Conservation (phyloP, 768 basidiomycete genomes). For the Rhizopogon vinicolor region DNA sequence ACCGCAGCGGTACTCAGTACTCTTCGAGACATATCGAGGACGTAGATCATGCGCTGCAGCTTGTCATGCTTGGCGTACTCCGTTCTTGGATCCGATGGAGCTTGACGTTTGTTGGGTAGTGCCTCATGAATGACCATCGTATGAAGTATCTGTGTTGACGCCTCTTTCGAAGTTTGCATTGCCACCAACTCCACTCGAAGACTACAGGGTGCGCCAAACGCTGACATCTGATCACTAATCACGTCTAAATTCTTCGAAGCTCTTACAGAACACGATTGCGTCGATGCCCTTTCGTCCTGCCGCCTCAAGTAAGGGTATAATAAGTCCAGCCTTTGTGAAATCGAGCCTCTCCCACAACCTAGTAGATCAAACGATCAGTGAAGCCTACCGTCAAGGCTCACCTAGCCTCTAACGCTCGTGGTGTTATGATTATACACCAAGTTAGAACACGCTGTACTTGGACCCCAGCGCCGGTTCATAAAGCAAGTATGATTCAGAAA, state of each 20-base stretch:
- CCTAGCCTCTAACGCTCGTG: conserved; percentile 53
- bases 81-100: not conserved
- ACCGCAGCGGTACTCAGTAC: not conserved
- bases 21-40: not conserved
- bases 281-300: conserved; percentile 68
- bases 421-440: conserved; percentile 84
- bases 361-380: conserved; percentile 3
- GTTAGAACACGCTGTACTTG: conserved; percentile 79
- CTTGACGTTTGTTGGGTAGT: not conserved
- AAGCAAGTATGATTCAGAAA: conserved; percentile 75
- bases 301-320: conserved; percentile 67
- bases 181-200: not conserved
- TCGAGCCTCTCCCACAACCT: conserved; percentile 83
- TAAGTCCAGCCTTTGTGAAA: conserved; percentile 74
- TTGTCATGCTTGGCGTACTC: not conserved
- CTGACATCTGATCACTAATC: conserved; percentile 1
- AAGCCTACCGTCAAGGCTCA: conserved; percentile 23
- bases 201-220: not conserved
- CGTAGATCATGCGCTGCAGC: not conserved
- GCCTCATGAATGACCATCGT: not conserved
- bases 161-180: not conserved
- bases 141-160: not conserved
- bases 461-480: conserved; percentile 80
- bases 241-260: conserved; percentile 45
- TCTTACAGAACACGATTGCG: conserved; percentile 81